Percentiles rank a stretch among this genome's conserved stretches.
Evolutionary conservation across 805 yeast species (phyloP).

Genomic region (Schwanniomyces yamadae): DNA sequence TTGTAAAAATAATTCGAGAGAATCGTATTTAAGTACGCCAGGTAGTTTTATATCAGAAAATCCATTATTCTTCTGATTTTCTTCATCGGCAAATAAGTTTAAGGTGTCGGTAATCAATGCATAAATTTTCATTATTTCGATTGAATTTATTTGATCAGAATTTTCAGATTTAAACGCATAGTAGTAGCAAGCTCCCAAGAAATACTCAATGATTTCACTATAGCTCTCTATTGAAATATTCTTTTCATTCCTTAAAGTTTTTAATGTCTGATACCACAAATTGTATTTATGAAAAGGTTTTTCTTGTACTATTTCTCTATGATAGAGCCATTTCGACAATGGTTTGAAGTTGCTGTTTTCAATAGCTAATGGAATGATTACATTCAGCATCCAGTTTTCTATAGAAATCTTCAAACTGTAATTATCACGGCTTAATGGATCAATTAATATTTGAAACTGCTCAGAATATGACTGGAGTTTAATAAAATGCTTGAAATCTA

Average conservation of each 20-base stretch:
- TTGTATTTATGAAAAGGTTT: constrained; percentile 13
- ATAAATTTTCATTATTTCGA: constrained; percentile 29
- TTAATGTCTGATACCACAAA: constrained; percentile 20
- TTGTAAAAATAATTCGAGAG: constrained; percentile 17
- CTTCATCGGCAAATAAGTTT: background rate
- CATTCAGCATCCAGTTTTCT: constrained; percentile 25
- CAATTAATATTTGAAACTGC: constrained; percentile 21
- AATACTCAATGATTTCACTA: constrained; percentile 16
- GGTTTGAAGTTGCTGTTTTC: constrained; percentile 24
- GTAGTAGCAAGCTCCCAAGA: constrained; percentile 21
- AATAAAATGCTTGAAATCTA: constrained; percentile 15
- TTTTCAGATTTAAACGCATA: constrained; percentile 15
- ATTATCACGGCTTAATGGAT: constrained; percentile 18
- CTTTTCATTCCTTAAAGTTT: constrained; percentile 11
- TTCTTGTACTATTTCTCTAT: too few relatives aligned
- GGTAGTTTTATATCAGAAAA: background rate
- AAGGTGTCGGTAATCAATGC: constrained; percentile 27
- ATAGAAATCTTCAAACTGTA: constrained; percentile 14
- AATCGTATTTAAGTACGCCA: background rate
- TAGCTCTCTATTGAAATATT: constrained; percentile 9
- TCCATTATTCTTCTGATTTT: too few relatives aligned
- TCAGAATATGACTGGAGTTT: constrained; percentile 11
- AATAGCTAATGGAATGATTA: constrained; percentile 26
- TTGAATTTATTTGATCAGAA: constrained; percentile 16
- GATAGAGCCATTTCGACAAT: constrained; percentile 26